These are phyloP conservation scores for Verbena officinalis DNA, from an alignment of 257 asterid genomes.

Conservation along the genomic window DNA sequence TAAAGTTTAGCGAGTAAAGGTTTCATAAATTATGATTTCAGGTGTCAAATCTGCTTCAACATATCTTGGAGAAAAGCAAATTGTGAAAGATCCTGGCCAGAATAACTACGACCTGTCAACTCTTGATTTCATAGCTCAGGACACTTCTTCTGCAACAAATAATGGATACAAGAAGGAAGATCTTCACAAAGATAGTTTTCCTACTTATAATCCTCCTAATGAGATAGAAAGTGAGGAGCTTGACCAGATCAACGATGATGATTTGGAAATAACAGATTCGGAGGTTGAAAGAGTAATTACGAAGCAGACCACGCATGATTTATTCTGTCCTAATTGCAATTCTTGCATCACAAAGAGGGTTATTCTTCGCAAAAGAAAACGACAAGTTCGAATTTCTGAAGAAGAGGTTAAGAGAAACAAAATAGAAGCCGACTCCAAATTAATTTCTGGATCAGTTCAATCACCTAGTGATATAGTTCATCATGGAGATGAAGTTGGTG, in stretches of 20 bases:
- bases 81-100: slow-evolving; percentile 27
- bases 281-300: slow-evolving; percentile 68
- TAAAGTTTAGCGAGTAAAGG: slow-evolving; percentile 5
- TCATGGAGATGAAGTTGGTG: slow-evolving; percentile 27
- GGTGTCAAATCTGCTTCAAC: slow-evolving; percentile 38
- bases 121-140: slow-evolving; percentile 27
- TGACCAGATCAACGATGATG: slow-evolving; percentile 49
- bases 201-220: slow-evolving; percentile 26
- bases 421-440: slow-evolving; percentile 33
- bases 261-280: slow-evolving; percentile 43
- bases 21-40: slow-evolving; percentile 32
- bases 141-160: slow-evolving; percentile 24
- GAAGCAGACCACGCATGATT: slow-evolving; percentile 78
- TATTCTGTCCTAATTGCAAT: slow-evolving; percentile 90
- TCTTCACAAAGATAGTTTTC: slow-evolving; percentile 24
- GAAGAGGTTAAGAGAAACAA: slow-evolving; percentile 58
- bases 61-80: slow-evolving; percentile 35
- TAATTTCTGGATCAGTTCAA: slow-evolving; percentile 24
- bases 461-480: slow-evolving; percentile 33
- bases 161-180: slow-evolving; percentile 32
- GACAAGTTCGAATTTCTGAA: slow-evolving; percentile 40
- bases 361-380: slow-evolving; percentile 85
- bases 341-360: slow-evolving; percentile 89
- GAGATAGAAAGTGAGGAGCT: slow-evolving; percentile 65
- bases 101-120: slow-evolving; percentile 26